Evolutionary conservation across 2,329 filamentous ascomycete genomes (phyloP).

Genomic region (Aspergillus latus): DNA sequence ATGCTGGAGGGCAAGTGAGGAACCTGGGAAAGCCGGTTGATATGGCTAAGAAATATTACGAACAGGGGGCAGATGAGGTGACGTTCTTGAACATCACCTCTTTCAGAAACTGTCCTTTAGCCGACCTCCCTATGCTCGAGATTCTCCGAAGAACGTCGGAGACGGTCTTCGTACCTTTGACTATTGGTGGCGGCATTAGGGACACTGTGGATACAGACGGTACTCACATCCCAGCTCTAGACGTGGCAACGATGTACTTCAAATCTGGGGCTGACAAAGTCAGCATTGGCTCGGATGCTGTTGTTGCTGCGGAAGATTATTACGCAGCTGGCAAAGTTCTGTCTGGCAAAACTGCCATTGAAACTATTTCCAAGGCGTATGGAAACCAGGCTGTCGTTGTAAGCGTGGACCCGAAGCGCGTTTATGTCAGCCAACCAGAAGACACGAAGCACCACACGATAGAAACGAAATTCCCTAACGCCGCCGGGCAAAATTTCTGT

Average conservation of each 20-base stretch:
- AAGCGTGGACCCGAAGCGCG: slow-evolving; percentile 86
- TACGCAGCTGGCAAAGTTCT: slow-evolving; percentile 68
- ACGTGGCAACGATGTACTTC: slow-evolving; percentile 97
- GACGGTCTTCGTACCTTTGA: slow-evolving; percentile 93
- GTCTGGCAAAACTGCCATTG: slow-evolving; percentile 83
- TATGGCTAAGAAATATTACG: slow-evolving; percentile 90
- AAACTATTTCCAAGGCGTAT: slow-evolving; percentile 90
- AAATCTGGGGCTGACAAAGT: slow-evolving; percentile 96
- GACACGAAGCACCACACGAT: slow-evolving; percentile 75
- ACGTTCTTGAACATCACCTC: slow-evolving; percentile 98
- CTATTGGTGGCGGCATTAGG: slow-evolving; percentile 91
- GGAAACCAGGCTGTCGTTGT: slow-evolving; percentile 97
- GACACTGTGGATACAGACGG: slow-evolving; percentile 90
- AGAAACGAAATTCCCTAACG: slow-evolving; percentile 67
- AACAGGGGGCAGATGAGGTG: slow-evolving; percentile 93
- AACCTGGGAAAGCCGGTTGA: slow-evolving; percentile 97
- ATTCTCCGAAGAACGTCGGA: slow-evolving; percentile 81
- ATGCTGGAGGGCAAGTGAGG: slow-evolving; percentile 64
- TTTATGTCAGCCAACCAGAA: slow-evolving; percentile 71
- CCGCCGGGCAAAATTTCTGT: slow-evolving; percentile 75
- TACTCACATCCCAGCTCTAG: slow-evolving; percentile 79
- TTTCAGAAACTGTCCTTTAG: slow-evolving; percentile 91
- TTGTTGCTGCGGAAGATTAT: slow-evolving; percentile 89
- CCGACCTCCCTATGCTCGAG: slow-evolving; percentile 94
- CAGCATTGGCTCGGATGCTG: slow-evolving; percentile 92